Percentiles rank a stretch among this genome's conserved stretches.
Evolutionary conservation across 768 basidiomycete genomes (phyloP).

Genomic region (Lentinula boryana): DNA sequence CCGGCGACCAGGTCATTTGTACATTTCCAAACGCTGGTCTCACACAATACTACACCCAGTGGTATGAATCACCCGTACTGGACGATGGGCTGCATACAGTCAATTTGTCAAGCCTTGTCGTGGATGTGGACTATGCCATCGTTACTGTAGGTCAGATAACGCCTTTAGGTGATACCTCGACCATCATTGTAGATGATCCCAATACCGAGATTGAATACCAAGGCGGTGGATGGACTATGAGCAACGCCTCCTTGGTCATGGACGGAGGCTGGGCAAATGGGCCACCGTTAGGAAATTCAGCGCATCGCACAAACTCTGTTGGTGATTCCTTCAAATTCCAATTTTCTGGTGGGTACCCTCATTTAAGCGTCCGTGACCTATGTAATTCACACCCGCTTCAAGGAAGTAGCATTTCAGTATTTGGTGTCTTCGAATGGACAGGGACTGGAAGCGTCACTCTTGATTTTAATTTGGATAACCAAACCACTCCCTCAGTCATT

Average conservation of each 20-base stretch:
- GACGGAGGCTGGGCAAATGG: not conserved
- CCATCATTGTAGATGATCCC: conserved; percentile 1
- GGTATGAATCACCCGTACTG: not conserved
- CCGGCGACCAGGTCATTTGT: not conserved
- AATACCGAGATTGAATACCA: not conserved
- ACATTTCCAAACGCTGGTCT: not conserved
- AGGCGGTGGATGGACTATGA: not conserved
- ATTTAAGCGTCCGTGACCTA: not conserved
- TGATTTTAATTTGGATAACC: not conserved
- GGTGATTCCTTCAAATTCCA: not conserved
- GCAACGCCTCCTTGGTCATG: not conserved
- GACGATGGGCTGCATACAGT: not conserved
- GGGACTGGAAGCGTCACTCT: not conserved
- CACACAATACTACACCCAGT: not conserved
- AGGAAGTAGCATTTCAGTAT: not conserved
- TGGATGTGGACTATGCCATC: conserved; percentile 2
- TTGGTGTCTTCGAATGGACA: not conserved
- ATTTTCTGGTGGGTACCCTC: not conserved
- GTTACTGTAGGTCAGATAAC: not conserved
- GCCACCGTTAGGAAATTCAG: not conserved
- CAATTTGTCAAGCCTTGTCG: not conserved
- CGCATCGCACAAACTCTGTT: not conserved
- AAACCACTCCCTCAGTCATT: not conserved
- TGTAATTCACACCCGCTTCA: no score
- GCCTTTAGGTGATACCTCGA: not conserved